Percentiles rank a stretch among this genome's conserved stretches.
phyloP scores from a whole-genome alignment of 129 eudicot species.

The Arctium lappa region DNA sequence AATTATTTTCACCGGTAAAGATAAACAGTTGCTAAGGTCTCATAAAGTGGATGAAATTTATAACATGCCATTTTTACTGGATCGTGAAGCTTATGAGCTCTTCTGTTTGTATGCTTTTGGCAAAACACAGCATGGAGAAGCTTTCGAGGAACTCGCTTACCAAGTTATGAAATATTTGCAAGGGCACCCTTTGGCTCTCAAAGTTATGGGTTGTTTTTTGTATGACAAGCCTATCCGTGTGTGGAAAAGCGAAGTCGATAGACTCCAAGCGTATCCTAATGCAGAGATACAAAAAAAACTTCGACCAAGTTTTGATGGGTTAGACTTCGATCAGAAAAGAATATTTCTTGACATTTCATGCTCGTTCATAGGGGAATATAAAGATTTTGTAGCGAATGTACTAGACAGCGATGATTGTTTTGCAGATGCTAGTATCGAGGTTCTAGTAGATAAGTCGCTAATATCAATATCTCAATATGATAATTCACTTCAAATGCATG shows the following conservation, averaged over 20 bases:
- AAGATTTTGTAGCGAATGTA: not conserved
- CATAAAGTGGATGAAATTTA: not conserved
- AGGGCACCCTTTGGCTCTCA: constrained; percentile 18
- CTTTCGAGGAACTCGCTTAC: not conserved
- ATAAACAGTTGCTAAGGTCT: constrained; percentile 11
- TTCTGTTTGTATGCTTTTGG: not conserved
- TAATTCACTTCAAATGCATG: constrained; percentile 13
- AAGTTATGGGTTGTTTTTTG: constrained; percentile 22
- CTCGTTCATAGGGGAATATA: not conserved
- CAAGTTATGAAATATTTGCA: not conserved
- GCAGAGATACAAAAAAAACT: not conserved
- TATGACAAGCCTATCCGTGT: not conserved
- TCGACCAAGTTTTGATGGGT: not conserved
- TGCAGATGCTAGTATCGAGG: not conserved
- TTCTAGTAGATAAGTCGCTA: not conserved
- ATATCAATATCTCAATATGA: not conserved
- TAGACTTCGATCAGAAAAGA: not conserved
- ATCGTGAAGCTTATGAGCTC: not conserved
- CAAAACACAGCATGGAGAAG: not conserved
- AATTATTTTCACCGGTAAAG: constrained; percentile 9
- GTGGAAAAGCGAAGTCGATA: constrained; percentile 8
- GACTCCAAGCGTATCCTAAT: not conserved
- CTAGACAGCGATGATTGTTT: not conserved
- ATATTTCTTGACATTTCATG: not conserved
- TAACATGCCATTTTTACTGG: not conserved